phyloP scores from a whole-genome alignment of 306 rosid species.

The Cicer cuneatum region DNA sequence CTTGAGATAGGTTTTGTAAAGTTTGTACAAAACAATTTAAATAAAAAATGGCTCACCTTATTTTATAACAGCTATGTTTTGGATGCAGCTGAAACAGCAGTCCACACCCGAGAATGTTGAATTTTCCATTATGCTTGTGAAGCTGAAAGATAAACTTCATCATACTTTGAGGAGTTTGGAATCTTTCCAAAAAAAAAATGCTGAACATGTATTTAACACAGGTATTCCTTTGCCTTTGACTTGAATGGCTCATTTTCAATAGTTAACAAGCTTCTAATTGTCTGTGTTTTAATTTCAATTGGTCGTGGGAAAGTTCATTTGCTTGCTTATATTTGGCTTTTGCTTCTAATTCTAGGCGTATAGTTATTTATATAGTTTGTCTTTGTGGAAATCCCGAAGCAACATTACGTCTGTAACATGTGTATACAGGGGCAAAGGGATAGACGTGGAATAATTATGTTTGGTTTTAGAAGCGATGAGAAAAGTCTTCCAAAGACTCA shows the following conservation, averaged over 20 bases:
- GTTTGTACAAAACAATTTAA: not conserved
- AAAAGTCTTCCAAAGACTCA: slow-evolving; percentile 7
- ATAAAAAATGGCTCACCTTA: slow-evolving; percentile 13
- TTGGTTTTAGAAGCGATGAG: slow-evolving; percentile 6
- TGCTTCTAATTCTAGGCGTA: not conserved
- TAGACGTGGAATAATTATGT: slow-evolving; percentile 1
- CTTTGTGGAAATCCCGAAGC: slow-evolving; percentile 24
- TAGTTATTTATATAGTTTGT: not conserved
- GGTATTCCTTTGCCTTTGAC: slow-evolving; percentile 54
- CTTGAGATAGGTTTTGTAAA: slow-evolving; percentile 12
- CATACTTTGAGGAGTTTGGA: slow-evolving; percentile 62
- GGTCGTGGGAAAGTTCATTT: slow-evolving; percentile 38
- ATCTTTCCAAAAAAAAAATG: slow-evolving; percentile 79
- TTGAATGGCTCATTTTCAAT: slow-evolving; percentile 14
- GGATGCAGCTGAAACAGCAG: slow-evolving; percentile 73
- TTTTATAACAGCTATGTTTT: slow-evolving; percentile 35
- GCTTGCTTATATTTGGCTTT: slow-evolving; percentile 25
- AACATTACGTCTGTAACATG: slow-evolving; percentile 1
- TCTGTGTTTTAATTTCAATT: slow-evolving; percentile 20
- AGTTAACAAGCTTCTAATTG: slow-evolving; percentile 23
- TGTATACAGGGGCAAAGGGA: slow-evolving; percentile 14
- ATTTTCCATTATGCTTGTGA: slow-evolving; percentile 50
- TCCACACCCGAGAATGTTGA: slow-evolving; percentile 59
- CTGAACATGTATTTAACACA: slow-evolving; percentile 86
- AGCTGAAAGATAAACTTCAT: slow-evolving; percentile 63